Percentiles rank a stretch among this genome's conserved stretches.
These are phyloP conservation scores for Ilyonectria sp. DNA, from an alignment of 2,329 filamentous ascomycete genomes.

Conservation along the genomic window DNA sequence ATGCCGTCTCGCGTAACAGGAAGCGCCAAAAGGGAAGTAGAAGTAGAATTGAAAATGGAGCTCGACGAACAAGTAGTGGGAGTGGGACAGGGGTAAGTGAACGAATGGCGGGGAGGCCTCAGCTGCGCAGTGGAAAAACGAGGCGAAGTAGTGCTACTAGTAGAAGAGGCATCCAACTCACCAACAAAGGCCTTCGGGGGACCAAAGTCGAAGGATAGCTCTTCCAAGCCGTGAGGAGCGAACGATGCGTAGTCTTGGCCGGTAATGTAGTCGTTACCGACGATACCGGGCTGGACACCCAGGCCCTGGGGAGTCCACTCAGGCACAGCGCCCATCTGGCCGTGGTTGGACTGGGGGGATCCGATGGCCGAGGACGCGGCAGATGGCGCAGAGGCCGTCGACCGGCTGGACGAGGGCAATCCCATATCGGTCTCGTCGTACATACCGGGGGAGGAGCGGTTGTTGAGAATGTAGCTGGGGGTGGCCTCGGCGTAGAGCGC, in stretches of 20 bases:
- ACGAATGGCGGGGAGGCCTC: constrained; percentile 33
- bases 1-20: constrained; percentile 33
- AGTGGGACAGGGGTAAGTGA: constrained; percentile 18
- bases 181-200: constrained; percentile 70
- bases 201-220: constrained; percentile 65
- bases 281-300: constrained; percentile 75
- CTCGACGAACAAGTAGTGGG: constrained; percentile 7
- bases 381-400: constrained; percentile 73
- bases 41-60: constrained; percentile 41
- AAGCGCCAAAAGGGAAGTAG: constrained; percentile 35
- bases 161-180: constrained; percentile 60
- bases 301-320: constrained; percentile 72
- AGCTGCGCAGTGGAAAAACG: constrained; percentile 24
- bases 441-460: constrained; percentile 63
- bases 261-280: constrained; percentile 69
- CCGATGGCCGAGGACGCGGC: constrained; percentile 77
- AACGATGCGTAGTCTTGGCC: constrained; percentile 70
- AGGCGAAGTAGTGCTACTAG: constrained; percentile 29
- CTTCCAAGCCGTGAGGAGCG: constrained; percentile 65
- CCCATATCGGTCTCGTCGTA: constrained; percentile 68
- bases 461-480: constrained; percentile 61
- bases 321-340: constrained; percentile 69
- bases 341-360: constrained; percentile 75
- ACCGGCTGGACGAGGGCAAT: constrained; percentile 71
- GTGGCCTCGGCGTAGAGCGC: constrained; percentile 63